These are phyloP conservation scores for Avena eriantha DNA, from an alignment of 176 grass and related monocot species.

Conservation along the genomic window DNA sequence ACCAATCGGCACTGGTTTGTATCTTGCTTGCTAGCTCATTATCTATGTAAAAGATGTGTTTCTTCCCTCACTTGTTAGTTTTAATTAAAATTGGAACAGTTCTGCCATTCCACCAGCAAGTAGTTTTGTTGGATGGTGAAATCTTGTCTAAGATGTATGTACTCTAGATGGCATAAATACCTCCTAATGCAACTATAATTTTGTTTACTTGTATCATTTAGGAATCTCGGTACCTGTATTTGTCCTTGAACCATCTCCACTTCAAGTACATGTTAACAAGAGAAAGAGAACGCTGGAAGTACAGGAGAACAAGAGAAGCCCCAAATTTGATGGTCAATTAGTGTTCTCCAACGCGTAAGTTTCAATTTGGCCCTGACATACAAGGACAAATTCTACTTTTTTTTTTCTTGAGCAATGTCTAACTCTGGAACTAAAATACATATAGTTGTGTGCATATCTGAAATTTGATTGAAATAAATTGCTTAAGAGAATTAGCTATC, in stretches of 20 bases:
- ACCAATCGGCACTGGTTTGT: constrained; percentile 20
- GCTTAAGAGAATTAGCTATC: not conserved
- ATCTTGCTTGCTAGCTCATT: constrained; percentile 39
- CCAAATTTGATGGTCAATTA: constrained; percentile 51
- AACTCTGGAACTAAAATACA: not conserved
- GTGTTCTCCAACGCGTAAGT: constrained; percentile 60
- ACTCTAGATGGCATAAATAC: not conserved
- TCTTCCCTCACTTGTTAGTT: not conserved
- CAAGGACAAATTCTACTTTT: not conserved
- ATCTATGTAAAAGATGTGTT: constrained; percentile 27
- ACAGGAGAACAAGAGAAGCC: constrained; percentile 43
- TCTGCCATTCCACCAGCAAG: not conserved
- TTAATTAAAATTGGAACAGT: not conserved
- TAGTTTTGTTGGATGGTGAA: constrained; percentile 10
- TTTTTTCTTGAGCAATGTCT: not conserved
- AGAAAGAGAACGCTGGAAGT: constrained; percentile 42
- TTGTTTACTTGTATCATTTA: constrained; percentile 29
- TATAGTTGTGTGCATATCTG: not conserved
- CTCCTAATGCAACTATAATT: constrained; percentile 13
- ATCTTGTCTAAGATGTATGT: not conserved
- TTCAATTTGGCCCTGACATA: constrained; percentile 11
- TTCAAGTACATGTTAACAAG: constrained; percentile 53
- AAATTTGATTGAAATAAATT: not conserved
- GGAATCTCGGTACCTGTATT: constrained; percentile 32
- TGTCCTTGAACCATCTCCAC: constrained; percentile 64